Base-by-base conservation (phyloP, 2,329 filamentous ascomycete genomes). In the Rhynchosporium agropyri region DNA sequence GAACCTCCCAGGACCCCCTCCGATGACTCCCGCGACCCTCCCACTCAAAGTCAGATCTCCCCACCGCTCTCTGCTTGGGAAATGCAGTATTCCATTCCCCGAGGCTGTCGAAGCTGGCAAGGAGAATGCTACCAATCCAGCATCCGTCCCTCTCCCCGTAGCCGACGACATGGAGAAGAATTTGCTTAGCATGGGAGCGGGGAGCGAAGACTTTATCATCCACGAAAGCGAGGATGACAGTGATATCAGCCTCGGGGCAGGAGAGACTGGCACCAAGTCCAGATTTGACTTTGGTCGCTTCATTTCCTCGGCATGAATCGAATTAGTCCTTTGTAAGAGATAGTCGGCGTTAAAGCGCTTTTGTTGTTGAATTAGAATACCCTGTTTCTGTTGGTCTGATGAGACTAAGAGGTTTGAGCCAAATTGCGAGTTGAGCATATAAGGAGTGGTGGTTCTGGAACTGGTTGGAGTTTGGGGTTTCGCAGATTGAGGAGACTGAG, bases 181-280 rank as follows among this genome's bases (percentile, higher is more conserved):
- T 4, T 61, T 67, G 40, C 56, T 71, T 42, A 61, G 59, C 49
- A 53, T 42, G 42, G 49, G 73, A 7, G 69, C 74, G 50, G 82
- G 82, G 2, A 84, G 82, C 63, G 82, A 84, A 67, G 82, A 84
- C 67, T 69, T 79, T 43, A 78, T 84, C 26, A 71, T 83, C 45
- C 80, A 79, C 26, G 77, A 80, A 62, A 83, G 80, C 56, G 81
- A 83, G 48, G 79, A 65, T 46, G 73, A 74, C 7, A 71, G 71
- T n/a, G 72, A 40, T 7, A 57, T 72, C 1, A 71, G 68, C 9
- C 68, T 68, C 82, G 28, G 36, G 12, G 54, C 43, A 76, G 61
- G 60, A 57, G 58, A 65, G 3, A 63, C 36, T 1, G 65, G 28
- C 2, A 61, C 31, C 31, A 51, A n/a, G 38, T 33, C 58, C n/a